phyloP scores from a whole-genome alignment of 768 basidiomycete species.

The Naganishia friedmannii region DNA sequence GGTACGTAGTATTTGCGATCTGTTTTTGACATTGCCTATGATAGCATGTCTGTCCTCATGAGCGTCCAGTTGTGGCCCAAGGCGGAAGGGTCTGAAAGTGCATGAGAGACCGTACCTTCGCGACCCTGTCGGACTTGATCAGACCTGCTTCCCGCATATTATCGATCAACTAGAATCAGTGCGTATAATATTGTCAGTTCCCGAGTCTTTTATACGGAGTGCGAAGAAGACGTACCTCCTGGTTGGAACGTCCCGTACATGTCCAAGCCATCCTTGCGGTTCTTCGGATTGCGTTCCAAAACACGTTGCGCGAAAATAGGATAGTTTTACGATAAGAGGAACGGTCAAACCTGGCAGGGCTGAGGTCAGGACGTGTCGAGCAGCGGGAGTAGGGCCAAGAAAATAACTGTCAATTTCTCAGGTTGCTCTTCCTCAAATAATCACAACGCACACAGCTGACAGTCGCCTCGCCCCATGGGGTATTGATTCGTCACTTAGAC shows the following conservation, averaged over 20 bases:
- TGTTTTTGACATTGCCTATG: constrained; percentile 66
- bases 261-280: constrained; percentile 17
- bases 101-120: constrained; percentile 21
- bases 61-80: too few relatives aligned
- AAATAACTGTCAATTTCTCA: too few relatives aligned
- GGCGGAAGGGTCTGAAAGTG: too few relatives aligned
- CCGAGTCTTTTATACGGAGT: too few relatives aligned
- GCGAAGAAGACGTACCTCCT: constrained; percentile 1
- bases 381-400: too few relatives aligned
- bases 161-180: constrained; percentile 4
- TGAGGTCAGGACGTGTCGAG: too few relatives aligned
- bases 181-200: neutral
- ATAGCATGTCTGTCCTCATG: too few relatives aligned
- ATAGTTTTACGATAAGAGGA: neutral
- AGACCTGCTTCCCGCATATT: constrained; percentile 19
- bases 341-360: too few relatives aligned
- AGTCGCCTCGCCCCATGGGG: too few relatives aligned
- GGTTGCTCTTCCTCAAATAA: too few relatives aligned
- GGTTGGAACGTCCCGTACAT: constrained; percentile 18
- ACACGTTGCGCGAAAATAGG: constrained; percentile 2
- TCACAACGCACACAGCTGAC: too few relatives aligned
- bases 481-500: constrained; percentile 7
- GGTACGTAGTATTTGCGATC: constrained; percentile 70
- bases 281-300: neutral
- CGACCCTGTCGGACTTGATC: constrained; percentile 13